Evolutionary conservation across 768 basidiomycete species (phyloP), one percentile per base, ranked within the genome.

Genomic region (Rickenella mellea): DNA sequence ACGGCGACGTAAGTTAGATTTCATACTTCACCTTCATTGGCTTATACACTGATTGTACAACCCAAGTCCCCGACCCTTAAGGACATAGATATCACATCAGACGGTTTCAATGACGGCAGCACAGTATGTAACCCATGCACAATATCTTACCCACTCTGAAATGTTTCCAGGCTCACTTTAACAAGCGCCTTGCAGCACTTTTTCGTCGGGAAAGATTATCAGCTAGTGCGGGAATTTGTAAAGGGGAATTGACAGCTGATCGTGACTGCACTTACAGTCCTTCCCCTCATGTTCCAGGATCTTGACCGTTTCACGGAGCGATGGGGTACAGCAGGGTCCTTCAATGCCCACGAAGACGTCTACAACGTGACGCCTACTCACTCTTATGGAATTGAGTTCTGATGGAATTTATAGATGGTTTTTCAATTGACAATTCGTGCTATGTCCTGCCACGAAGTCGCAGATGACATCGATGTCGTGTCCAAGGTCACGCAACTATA

Each of bases 391-490:
- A 39, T 21, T 20, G 33, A 27, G 15, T 17, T 20, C 25, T 14
- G 31, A 39, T 22, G 11, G 7, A 33, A 27, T 37, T 32, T 43
- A 12, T 43, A 65, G 63, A 70, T 87, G 43, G 59, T 81, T 21
- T 88, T 88, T 60, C 84, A 85, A 58, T 70, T 74, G 11, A 85
- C 78, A 37, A 69, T 86, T 27, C 75, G 84, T 46, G 73, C 74
- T 51, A 64, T 86, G 33, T 69, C 83, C 24, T 76, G 76, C 48
- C 60, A 69, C 31, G 85, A 87, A 57, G 78, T 87, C 33, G 77
- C 84, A 14, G 72, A 82, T 49, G 75, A 86, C 52, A 64, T 76
- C 27, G 66, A 53, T 19, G 61, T 73, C 40, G 85, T 85, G 48
- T 62, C 67, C 32, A 77, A 74, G 17, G 69, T 87, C 45, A 78